A percentile compares a stretch with the other conserved stretches of the same genome.
These are phyloP conservation scores for Monosporozyma servazzii DNA, from an alignment of 805 yeast species.

Conservation along the genomic window DNA sequence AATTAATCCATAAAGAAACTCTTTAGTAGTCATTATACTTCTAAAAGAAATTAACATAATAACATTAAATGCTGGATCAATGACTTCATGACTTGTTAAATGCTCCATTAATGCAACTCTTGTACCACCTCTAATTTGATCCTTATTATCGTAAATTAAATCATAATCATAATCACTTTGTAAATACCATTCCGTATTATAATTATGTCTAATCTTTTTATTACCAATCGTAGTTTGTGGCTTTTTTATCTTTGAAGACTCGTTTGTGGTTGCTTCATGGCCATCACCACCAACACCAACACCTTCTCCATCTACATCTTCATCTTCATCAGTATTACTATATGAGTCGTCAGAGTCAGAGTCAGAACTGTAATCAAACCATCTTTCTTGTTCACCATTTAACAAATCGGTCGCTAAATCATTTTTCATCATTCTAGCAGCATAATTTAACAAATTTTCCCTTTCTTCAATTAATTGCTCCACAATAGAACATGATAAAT, in stretches of 20 bases:
- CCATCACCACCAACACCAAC: constrained; percentile 1
- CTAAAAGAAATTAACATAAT: constrained; percentile 68
- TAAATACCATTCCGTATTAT: constrained; percentile 57
- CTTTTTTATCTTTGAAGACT: constrained; percentile 12
- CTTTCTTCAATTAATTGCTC: constrained; percentile 60
- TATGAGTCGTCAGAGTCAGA: constrained; percentile 13
- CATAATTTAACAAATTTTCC: constrained; percentile 59
- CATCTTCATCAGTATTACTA: constrained; percentile 1
- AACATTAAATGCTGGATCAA: constrained; percentile 55
- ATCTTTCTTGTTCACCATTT: constrained; percentile 37
- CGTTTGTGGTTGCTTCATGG: neutral
- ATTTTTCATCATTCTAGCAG: constrained; percentile 70
- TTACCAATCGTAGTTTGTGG: neutral
- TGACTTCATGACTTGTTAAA: constrained; percentile 61
- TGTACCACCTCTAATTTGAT: constrained; percentile 76
- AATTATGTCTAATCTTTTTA: constrained; percentile 1
- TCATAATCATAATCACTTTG: constrained; percentile 57
- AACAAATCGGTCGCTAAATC: constrained; percentile 54
- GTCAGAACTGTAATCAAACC: constrained; percentile 23
- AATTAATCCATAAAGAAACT: constrained; percentile 49
- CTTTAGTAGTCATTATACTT: constrained; percentile 60
- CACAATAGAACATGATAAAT: constrained; percentile 33
- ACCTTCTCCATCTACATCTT: neutral
- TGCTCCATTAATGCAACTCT: constrained; percentile 69
- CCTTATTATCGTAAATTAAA: constrained; percentile 54